A percentile compares a stretch with the other conserved stretches of the same genome.
Conservation (phyloP, 2,329 filamentous ascomycete species). For the Fusarium keratoplasticum region DNA sequence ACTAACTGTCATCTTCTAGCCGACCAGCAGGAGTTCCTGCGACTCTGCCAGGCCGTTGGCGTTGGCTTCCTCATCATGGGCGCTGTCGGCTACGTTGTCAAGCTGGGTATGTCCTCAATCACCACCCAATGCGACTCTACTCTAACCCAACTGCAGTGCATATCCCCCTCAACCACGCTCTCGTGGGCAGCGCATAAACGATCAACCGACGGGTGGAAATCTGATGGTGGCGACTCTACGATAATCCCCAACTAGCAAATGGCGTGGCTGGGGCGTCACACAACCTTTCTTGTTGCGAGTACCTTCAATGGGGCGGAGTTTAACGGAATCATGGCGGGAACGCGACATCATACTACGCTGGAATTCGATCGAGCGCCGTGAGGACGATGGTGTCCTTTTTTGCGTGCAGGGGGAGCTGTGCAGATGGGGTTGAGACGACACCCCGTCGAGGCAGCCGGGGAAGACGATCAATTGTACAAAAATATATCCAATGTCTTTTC, state of each 20-base stretch:
- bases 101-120: slow-evolving; percentile 67
- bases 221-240: slow-evolving; percentile 31
- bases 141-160: slow-evolving; percentile 62
- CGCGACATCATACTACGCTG: slow-evolving; percentile 40
- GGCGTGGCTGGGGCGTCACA: slow-evolving; percentile 17
- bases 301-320: slow-evolving; percentile 44
- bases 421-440: slow-evolving; percentile 15
- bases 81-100: slow-evolving; percentile 76
- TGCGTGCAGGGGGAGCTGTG: slow-evolving; percentile 13
- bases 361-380: slow-evolving; percentile 31
- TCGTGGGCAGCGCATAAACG: slow-evolving; percentile 73
- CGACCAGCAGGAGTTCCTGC: slow-evolving; percentile 58
- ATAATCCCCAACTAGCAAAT: slow-evolving; percentile 25
- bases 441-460: slow-evolving; percentile 7
- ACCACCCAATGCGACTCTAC: not conserved
- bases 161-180: slow-evolving; percentile 77
- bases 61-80: slow-evolving; percentile 79
- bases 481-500: slow-evolving; percentile 40
- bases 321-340: slow-evolving; percentile 42
- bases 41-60: slow-evolving; percentile 69
- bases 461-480: slow-evolving; percentile 40
- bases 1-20: slow-evolving; percentile 42
- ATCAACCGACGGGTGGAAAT: slow-evolving; percentile 19
- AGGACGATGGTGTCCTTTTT: slow-evolving; percentile 25
- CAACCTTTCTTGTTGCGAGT: slow-evolving; percentile 40